Evolutionary conservation across 2,329 filamentous ascomycete species (phyloP), one percentile per base, ranked within the genome.

Genomic region (Neoascochyta sp.): DNA sequence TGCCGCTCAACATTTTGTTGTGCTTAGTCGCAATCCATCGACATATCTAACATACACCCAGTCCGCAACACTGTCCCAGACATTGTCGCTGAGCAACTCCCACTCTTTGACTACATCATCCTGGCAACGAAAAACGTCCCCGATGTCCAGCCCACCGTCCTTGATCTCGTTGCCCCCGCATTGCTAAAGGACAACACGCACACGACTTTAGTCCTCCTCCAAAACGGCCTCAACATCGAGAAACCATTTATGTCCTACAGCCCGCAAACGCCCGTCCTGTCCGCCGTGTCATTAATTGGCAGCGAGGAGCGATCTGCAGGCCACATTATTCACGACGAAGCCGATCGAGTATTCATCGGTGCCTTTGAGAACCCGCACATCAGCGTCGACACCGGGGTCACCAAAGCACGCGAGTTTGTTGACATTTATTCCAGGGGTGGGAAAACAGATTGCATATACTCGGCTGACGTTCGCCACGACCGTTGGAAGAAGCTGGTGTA

Each of bases 161-260:
- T 64, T 21, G 68, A 74, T 2, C 51, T 78, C 17, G 69, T 80
- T 15, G 47, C 52, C 0, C 71, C 74, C 0, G 75, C 74, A 2
- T 58, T 81, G 1, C 73, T 70, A 0, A 64, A 67, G 5, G 25
- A 41, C n/a, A 60, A 57, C 1, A 64, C 63, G 2, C 59, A 68
- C 14, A 78, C 76, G 0, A 65, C 65, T 16, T 71, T 81, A 24
- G 63, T 80, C 0, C 65, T 81, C 5, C 60, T 77, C 4, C 78
- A 81, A 39, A 81, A 81, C 45, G 78, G 78, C 0, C 57, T 81
- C n/a, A 77, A 80, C 44, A 80, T 81, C 39, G 75, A 81, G 41
- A 68, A 65, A 22, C 74, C 75, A 0, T 48, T 80, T 12, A 48
- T 74, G 11, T 33, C 48, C 1, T 53, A 58, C 1, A 78, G 78